Conservation (phyloP, 805 yeast species). For the Suhomyces xylopsoci region DNA sequence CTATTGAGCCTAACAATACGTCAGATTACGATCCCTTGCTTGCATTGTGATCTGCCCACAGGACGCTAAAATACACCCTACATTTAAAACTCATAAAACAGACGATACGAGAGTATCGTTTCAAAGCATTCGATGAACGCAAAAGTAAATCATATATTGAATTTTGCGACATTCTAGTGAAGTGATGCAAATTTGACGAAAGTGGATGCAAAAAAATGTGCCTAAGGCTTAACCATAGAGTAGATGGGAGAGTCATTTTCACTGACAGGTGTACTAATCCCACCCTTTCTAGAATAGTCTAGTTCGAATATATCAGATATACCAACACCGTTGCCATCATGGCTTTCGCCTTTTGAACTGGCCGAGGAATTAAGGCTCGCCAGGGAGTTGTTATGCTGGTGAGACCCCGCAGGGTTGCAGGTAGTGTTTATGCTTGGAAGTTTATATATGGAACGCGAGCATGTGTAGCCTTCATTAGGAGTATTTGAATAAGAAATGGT, state of each 20-base stretch:
- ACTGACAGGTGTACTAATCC: constrained; percentile 32
- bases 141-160: background rate
- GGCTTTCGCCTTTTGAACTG: constrained; percentile 10
- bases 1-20: background rate
- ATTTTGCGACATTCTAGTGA: background rate
- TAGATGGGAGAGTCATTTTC: constrained; percentile 23
- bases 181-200: background rate
- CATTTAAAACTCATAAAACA: background rate
- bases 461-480: constrained; percentile 3
- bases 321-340: constrained; percentile 7
- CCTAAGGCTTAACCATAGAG: constrained; percentile 3
- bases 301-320: constrained; percentile 21
- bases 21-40: background rate
- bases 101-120: background rate
- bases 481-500: constrained; percentile 8
- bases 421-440: constrained; percentile 7
- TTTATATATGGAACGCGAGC: constrained; percentile 3
- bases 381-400: constrained; percentile 23
- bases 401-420: constrained; percentile 7
- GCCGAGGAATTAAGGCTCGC: constrained; percentile 25
- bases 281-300: constrained; percentile 20
- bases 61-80: background rate
- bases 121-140: background rate
- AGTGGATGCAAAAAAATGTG: background rate
- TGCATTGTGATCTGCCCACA: background rate